Evolutionary conservation across 1,284 basidiomycete genomes (phyloP).

Genomic region (Cutaneotrichosporon cavernicola): DNA sequence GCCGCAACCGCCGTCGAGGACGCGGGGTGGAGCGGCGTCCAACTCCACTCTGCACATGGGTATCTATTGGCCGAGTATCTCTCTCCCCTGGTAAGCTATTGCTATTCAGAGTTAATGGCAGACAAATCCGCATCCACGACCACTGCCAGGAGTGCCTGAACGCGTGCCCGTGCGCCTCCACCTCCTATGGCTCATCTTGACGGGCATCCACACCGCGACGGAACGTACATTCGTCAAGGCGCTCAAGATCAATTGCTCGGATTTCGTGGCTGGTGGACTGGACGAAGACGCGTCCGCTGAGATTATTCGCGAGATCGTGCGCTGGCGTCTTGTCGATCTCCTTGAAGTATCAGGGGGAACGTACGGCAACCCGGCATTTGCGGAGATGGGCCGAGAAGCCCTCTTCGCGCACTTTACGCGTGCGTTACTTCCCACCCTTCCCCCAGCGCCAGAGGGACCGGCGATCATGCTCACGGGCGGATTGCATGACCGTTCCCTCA

Average conservation of each 20-base stretch:
- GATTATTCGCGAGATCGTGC: slow-evolving; percentile 46
- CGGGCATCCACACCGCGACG: slow-evolving; percentile 62
- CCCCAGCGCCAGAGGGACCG: slow-evolving; percentile 40
- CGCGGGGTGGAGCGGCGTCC: slow-evolving; percentile 83
- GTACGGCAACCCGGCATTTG: slow-evolving; percentile 39
- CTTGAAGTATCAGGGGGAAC: slow-evolving; percentile 51
- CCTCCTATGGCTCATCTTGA: slow-evolving; percentile 66
- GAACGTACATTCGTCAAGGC: slow-evolving; percentile 69
- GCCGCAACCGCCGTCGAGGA: slow-evolving; percentile 67
- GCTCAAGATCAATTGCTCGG: slow-evolving; percentile 83
- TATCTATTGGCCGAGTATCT: slow-evolving; percentile 85
- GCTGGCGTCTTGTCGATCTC: slow-evolving; percentile 57
- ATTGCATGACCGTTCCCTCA: slow-evolving; percentile 40
- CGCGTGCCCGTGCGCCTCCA: slow-evolving; percentile 55
- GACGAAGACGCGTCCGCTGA: slow-evolving; percentile 39
- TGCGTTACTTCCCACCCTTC: slow-evolving; percentile 37
- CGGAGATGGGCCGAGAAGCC: slow-evolving; percentile 33
- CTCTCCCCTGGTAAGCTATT: slow-evolving; percentile 64
- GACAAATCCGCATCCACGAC: slow-evolving; percentile 65
- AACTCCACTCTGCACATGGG: slow-evolving; percentile 86
- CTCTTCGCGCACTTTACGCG: slow-evolving; percentile 47
- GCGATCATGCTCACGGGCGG: slow-evolving; percentile 49
- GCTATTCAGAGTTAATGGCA: slow-evolving; percentile 41
- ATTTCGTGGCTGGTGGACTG: slow-evolving; percentile 64
- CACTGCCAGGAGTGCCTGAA: slow-evolving; percentile 59